A percentile compares a stretch with the other conserved stretches of the same genome.
These are phyloP conservation scores for Mycena galopus DNA, from an alignment of 768 basidiomycete species.

Conservation along the genomic window DNA sequence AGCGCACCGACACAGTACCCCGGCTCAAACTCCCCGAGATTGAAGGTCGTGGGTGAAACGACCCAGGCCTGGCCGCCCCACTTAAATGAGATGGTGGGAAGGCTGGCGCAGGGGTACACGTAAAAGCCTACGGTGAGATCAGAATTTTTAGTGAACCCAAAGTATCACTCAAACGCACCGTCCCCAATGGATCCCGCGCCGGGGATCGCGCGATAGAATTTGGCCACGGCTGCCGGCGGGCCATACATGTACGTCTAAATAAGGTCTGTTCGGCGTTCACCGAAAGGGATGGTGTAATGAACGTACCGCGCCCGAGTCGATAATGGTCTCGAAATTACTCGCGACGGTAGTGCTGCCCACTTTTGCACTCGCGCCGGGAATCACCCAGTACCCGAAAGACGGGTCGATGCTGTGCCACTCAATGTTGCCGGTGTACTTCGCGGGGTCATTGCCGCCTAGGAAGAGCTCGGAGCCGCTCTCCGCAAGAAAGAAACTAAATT, in stretches of 20 bases:
- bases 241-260: not conserved
- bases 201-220: not conserved
- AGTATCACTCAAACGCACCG: not conserved
- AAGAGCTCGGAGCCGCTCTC: not conserved
- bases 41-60: constrained; percentile 57
- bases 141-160: not conserved
- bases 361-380: not conserved
- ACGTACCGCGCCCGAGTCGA: constrained; percentile 1
- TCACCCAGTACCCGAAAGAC: not conserved
- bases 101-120: constrained; percentile 37
- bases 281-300: too few relatives aligned
- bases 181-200: not conserved
- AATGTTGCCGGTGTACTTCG: not conserved
- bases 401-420: not conserved
- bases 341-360: not conserved
- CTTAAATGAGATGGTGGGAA: constrained; percentile 45
- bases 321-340: not conserved
- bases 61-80: constrained; percentile 51
- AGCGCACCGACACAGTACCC: constrained; percentile 68
- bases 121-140: not conserved
- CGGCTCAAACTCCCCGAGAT: constrained; percentile 52
- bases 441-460: not conserved
- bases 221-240: not conserved
- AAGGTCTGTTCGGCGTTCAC: too few relatives aligned
- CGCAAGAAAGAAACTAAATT: not conserved